Evolutionary conservation across 2,329 filamentous ascomycete species (phyloP), one percentile per base, ranked within the genome.

Genomic region (Sphaerulina musiva): DNA sequence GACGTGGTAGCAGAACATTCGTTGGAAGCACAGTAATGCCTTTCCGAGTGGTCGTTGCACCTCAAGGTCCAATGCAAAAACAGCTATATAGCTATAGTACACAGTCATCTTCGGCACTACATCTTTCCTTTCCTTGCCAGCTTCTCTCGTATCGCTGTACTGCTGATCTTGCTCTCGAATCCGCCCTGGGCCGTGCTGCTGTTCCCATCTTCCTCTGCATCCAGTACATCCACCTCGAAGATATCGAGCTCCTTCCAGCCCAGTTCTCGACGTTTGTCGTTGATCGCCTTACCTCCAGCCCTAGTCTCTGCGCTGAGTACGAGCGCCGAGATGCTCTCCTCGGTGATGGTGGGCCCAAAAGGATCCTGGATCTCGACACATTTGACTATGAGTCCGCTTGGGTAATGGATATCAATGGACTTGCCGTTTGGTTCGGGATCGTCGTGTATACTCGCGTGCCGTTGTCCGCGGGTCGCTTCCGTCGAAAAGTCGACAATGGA

Each of bases 261-360:
- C 56, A 84, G 85, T 62, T 87, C 86, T 29, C 66, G 73, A 43
- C 93, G 81, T 69, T 85, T 87, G n/a, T 86, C 79, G 68, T 98
- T 98, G 61, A 98, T 89, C 0, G 87, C 87, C 55, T 82, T 76
- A 4, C 91, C 93, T 34, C 93, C 93, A 1, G 83, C 79, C 49
- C 88, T 80, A 12, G 93, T 97, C 75, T 98, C 93, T 10, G 81
- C 85, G 5, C 91, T 96, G 5, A 97, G 84, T 2, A 95, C 85
- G 52, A 98, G 77, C 0, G 85, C 88, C 43, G 86, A 83, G 58
- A 97, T 86, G 31, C 79, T 75, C 68, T 88, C 80, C 54, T 92
- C 84, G 0, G 88, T 89, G 57, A 95, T 87, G 0, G 93, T 96
- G 3, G 93, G 93, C 0, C 93, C 93, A 70, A 86, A 97, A 0